Evolutionary conservation across 768 basidiomycete species (phyloP), one percentile per base, ranked within the genome.

Genomic region (Suillus subaureus): DNA sequence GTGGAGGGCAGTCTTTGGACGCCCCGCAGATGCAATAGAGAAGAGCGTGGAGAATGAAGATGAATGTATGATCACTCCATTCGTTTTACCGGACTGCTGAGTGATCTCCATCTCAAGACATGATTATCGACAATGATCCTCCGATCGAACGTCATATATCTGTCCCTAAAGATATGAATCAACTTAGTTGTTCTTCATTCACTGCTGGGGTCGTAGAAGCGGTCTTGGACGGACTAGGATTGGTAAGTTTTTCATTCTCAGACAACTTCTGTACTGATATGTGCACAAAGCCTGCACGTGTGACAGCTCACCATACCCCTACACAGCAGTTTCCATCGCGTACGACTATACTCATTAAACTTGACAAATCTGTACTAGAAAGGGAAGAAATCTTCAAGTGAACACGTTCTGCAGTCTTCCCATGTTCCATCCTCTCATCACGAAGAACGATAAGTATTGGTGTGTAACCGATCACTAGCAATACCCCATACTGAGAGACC

Each of bases 41-140:
- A 92, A 94, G 80, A 96, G 94, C 69, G 94, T 98, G 0, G 96
- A 97, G 77, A 94, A 97, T 66, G 90, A 93, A 23, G 97, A 99
- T 74, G 97, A 99, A 83, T 99, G 95, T 90, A 67, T 62, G 90
- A 21, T 60, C 52, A 31, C 47, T 56, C 6, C 28, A 15, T 49
- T 37, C 35, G 51, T 61, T 5, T 64, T 55, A 33, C 54, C 64
- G 66, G 42, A 67, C 65, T 61, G 21, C 58, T 60, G 37, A 58
- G 8, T 64, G 39, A 56, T 40, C 47, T 69, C 54, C 55, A 51
- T 60, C 28, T 28, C 26, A 39, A 97, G 95, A 98, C 78, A 99
- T 99, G 97, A 92, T 99, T 69, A 92, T 97, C 66, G 92, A 98
- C 83, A 98, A 99, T 76, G 93, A 96, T 73, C 96, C 97, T 13